Evolutionary conservation across 805 yeast species (phyloP).

Genomic region (Priceomyces carsonii): DNA sequence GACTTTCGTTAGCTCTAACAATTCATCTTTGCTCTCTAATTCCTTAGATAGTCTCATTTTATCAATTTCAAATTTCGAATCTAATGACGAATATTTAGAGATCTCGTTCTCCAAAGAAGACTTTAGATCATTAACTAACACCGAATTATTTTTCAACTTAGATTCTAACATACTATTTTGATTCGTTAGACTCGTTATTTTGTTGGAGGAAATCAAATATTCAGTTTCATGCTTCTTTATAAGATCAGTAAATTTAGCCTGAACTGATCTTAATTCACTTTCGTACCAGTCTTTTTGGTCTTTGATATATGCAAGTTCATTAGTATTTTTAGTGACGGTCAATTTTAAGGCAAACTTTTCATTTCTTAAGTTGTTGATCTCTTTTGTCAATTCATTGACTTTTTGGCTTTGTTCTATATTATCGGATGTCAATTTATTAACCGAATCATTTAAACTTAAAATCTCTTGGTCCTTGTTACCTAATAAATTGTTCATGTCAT

Average conservation of each 20-base stretch:
- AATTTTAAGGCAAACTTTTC: conserved; percentile 38
- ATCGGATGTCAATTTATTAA: conserved; percentile 28
- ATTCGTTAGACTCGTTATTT: conserved; percentile 26
- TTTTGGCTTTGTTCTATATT: conserved; percentile 38
- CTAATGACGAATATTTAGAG: conserved; percentile 18
- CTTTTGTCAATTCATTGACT: conserved; percentile 34
- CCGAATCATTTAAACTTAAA: conserved; percentile 25
- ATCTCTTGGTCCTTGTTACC: conserved; percentile 23
- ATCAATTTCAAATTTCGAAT: conserved; percentile 43
- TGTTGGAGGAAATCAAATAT: conserved; percentile 26
- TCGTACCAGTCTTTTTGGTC: conserved; percentile 44
- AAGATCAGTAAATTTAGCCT: conserved; percentile 36
- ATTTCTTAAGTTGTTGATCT: conserved; percentile 36
- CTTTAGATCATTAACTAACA: conserved; percentile 48
- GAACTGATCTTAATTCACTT: conserved; percentile 34
- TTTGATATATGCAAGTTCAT: conserved; percentile 32
- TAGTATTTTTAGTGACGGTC: conserved; percentile 32
- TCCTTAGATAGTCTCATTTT: conserved; percentile 41
- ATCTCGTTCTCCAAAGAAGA: conserved; percentile 37
- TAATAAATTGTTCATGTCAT: conserved; percentile 11
- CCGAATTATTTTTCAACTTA: conserved; percentile 41
- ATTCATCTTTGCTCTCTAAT: conserved; percentile 55
- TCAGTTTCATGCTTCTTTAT: conserved; percentile 41
- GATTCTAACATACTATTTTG: conserved; percentile 23
- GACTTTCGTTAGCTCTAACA: conserved; percentile 54